These are phyloP conservation scores for Tetrapisispora nanseiensis DNA, from an alignment of 805 yeast genomes.

Conservation along the genomic window DNA sequence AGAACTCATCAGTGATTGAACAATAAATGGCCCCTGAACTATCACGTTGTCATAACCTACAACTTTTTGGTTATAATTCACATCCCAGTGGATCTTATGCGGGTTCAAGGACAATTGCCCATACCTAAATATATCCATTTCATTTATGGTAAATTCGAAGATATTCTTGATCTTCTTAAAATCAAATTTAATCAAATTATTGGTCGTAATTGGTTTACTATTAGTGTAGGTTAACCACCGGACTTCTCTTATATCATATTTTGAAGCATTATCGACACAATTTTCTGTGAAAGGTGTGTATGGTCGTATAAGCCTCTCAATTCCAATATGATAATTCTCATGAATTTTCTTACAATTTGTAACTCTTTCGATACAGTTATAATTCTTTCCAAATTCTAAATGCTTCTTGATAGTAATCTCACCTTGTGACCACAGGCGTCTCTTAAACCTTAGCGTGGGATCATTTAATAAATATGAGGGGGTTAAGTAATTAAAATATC, in stretches of 20 bases:
- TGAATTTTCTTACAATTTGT: conserved; percentile 31
- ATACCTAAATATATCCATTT: conserved; percentile 42
- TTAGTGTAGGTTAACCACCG: conserved; percentile 57
- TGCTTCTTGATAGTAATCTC: conserved; percentile 35
- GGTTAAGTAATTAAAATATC: conserved; percentile 72
- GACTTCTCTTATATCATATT: conserved; percentile 37
- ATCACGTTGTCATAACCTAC: conserved; percentile 58
- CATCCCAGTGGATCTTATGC: conserved; percentile 74
- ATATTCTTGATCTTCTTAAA: no score
- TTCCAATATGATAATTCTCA: conserved; percentile 41
- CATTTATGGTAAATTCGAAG: conserved; percentile 31
- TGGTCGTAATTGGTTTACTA: conserved; percentile 12
- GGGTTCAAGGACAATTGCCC: conserved; percentile 74
- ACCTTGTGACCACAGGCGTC: conserved; percentile 82
- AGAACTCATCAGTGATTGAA: conserved; percentile 52
- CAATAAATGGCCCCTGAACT: conserved; percentile 75
- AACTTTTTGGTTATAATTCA: conserved; percentile 36
- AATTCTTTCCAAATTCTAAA: conserved; percentile 30
- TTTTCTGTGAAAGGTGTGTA: no score
- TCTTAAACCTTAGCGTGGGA: conserved; percentile 28
- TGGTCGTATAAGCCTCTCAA: conserved; percentile 39
- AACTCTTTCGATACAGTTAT: conserved; percentile 47
- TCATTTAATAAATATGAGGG: conserved; percentile 32
- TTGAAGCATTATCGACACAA: conserved; percentile 7
- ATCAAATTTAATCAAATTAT: no score